Percentiles rank a stretch among this genome's conserved stretches.
Evolutionary conservation across 306 rosid genomes (phyloP).

Genomic region (Abrus pulchellus): DNA sequence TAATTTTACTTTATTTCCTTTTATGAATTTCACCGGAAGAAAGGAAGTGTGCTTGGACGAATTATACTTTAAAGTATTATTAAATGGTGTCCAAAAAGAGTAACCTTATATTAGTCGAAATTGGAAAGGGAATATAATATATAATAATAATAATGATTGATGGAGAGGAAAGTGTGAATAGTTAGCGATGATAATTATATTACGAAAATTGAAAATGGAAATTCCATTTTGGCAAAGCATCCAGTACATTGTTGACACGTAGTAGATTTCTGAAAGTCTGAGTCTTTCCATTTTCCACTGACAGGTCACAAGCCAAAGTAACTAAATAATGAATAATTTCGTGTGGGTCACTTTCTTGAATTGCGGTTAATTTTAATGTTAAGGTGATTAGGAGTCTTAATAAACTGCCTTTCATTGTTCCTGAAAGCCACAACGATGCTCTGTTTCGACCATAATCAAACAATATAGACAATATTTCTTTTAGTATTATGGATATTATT

Average conservation of each 20-base stretch:
- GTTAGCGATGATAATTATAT: slow-evolving; percentile 15
- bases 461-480: too few relatives aligned
- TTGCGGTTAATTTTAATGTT: slow-evolving; percentile 37
- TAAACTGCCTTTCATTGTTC: slow-evolving; percentile 37
- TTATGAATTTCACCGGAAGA: neutral
- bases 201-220: slow-evolving; percentile 14
- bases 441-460: neutral
- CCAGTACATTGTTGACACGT: slow-evolving; percentile 32
- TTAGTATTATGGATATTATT: too few relatives aligned
- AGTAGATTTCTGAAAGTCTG: neutral
- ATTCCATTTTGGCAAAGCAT: neutral
- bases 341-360: slow-evolving; percentile 45
- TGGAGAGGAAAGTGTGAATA: slow-evolving; percentile 30
- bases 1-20: too few relatives aligned
- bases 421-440: slow-evolving; percentile 15
- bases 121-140: slow-evolving; percentile 37
- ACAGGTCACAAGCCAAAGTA: slow-evolving; percentile 21
- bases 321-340: slow-evolving; percentile 13
- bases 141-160: slow-evolving; percentile 42
- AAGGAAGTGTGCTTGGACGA: neutral
- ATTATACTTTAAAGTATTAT: slow-evolving; percentile 8
- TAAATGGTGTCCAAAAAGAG: slow-evolving; percentile 8
- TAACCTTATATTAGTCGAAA: slow-evolving; percentile 46
- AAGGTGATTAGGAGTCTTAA: slow-evolving; percentile 19
- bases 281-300: slow-evolving; percentile 32